Conservation (phyloP, 768 basidiomycete species). For the Amanita muscaria region DNA sequence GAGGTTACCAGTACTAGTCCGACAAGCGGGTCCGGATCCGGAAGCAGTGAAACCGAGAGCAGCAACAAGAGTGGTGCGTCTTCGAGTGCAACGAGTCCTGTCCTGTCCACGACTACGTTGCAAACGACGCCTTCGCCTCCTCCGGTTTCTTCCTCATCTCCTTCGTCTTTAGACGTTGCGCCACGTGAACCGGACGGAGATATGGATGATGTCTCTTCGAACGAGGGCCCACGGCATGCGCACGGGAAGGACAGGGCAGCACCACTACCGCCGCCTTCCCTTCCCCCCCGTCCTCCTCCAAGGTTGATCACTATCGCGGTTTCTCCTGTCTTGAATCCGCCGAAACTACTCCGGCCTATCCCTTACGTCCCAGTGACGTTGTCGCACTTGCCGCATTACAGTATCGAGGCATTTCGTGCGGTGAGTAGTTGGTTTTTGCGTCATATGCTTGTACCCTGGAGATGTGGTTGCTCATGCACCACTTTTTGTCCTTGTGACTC, state of each 20-base stretch:
- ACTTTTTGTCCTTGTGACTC: background rate
- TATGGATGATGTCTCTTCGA: conserved; percentile 11
- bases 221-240: too few relatives aligned
- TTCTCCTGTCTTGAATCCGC: conserved; percentile 54
- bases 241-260: too few relatives aligned
- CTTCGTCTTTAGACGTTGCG: conserved; percentile 2
- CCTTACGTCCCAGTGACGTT: conserved; percentile 58
- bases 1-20: conserved; percentile 40
- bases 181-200: conserved; percentile 23
- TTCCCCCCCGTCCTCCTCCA: conserved; percentile 3
- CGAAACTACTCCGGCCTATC: conserved; percentile 53
- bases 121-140: conserved; percentile 76
- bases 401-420: conserved; percentile 44
- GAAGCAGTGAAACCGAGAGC: conserved; percentile 31
- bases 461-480: too few relatives aligned
- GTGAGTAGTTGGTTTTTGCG: conserved; percentile 35
- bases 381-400: conserved; percentile 46
- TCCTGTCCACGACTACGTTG: conserved; percentile 62
- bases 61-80: conserved; percentile 30
- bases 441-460: too few relatives aligned
- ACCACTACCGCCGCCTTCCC: conserved; percentile 2
- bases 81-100: conserved; percentile 56
- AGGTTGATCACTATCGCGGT: conserved; percentile 30
- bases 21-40: conserved; percentile 32
- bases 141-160: conserved; percentile 22